Conservation (phyloP, 441 rosid genomes). For the Eruca vesicaria region DNA sequence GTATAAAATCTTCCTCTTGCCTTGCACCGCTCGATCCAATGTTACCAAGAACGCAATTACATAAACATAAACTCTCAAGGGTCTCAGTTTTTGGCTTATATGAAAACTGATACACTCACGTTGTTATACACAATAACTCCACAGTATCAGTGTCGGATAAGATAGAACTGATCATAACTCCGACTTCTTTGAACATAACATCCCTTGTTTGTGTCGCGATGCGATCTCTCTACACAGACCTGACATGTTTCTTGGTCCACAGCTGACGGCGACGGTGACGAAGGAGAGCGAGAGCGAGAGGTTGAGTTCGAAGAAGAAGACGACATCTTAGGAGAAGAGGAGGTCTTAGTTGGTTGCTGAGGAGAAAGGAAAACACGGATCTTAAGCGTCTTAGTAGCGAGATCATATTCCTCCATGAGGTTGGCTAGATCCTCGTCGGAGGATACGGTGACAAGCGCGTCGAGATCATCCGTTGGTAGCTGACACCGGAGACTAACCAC, state of each 20-base stretch:
- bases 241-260: slow-evolving; percentile 30
- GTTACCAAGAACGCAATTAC: neutral
- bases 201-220: slow-evolving; percentile 31
- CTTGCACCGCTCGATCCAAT: too few relatives aligned
- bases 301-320: slow-evolving; percentile 34
- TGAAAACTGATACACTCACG: too few relatives aligned
- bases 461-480: slow-evolving; percentile 81
- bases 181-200: slow-evolving; percentile 47
- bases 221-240: slow-evolving; percentile 33
- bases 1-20: too few relatives aligned
- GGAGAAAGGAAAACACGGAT: slow-evolving; percentile 71
- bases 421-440: slow-evolving; percentile 83
- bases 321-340: slow-evolving; percentile 34
- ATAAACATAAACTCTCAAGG: too few relatives aligned
- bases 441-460: slow-evolving; percentile 77
- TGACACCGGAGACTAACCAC: slow-evolving; percentile 67
- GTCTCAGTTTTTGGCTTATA: too few relatives aligned
- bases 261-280: slow-evolving; percentile 41
- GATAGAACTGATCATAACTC: slow-evolving; percentile 39
- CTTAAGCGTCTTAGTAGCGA: slow-evolving; percentile 41
- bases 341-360: slow-evolving; percentile 23
- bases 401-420: slow-evolving; percentile 87
- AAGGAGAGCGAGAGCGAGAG: slow-evolving; percentile 32
- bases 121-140: too few relatives aligned
- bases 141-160: slow-evolving; percentile 43